Conservation (phyloP, 441 rosid genomes). For the Pelargonium fulgidum region DNA sequence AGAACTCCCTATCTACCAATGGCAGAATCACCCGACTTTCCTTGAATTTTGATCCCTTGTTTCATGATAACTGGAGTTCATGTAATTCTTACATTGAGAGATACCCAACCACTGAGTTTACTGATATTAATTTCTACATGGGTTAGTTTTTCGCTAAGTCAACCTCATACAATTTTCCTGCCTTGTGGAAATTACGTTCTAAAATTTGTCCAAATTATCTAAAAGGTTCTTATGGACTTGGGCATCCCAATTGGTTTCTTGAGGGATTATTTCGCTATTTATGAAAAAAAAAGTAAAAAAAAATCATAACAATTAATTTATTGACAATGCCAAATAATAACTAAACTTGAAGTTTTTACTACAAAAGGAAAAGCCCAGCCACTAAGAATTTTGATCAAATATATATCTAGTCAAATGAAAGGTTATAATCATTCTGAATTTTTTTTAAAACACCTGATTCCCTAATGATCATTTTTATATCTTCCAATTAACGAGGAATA, state of each 20-base stretch:
- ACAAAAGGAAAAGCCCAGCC: background rate
- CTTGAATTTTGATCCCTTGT: background rate
- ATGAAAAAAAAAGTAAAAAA: too few species aligned
- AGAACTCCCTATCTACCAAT: background rate
- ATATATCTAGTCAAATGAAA: background rate
- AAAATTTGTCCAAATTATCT: background rate
- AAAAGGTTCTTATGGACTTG: background rate
- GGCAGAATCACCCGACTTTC: background rate
- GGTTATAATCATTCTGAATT: background rate
- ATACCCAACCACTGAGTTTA: background rate
- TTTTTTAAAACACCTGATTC: background rate
- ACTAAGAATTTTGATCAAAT: constrained; percentile 3
- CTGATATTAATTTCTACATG: background rate
- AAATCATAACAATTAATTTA: background rate
- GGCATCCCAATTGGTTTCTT: background rate
- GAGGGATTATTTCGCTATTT: background rate
- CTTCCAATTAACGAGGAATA: constrained; percentile 16
- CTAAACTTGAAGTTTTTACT: background rate
- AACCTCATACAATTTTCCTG: background rate
- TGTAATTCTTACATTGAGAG: background rate
- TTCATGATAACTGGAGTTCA: background rate
- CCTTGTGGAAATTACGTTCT: background rate
- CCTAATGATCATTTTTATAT: background rate
- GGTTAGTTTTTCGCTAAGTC: background rate
- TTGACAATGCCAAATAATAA: background rate